Evolutionary conservation across 768 basidiomycete species (phyloP).

Genomic region (Trametes meyenii): DNA sequence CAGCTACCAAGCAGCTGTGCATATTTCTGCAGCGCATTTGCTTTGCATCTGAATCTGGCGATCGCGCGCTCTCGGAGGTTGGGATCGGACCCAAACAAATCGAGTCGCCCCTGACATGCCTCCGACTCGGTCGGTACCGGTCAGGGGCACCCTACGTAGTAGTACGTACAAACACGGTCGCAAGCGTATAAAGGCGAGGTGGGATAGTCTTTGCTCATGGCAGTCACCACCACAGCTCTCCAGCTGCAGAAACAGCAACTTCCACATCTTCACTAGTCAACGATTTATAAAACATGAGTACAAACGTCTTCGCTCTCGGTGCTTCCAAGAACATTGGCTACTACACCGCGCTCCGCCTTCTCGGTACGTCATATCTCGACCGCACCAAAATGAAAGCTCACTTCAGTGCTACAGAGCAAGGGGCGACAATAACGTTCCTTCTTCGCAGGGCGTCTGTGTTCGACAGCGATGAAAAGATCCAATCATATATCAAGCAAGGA

Average conservation of each 20-base stretch:
- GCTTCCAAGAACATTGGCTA: conserved; percentile 47
- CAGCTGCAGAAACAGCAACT: neutral
- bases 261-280: neutral
- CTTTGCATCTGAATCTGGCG: too few relatives aligned
- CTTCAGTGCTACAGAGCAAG: conserved; percentile 44
- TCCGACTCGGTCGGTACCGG: too few relatives aligned
- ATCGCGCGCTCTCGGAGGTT: too few relatives aligned
- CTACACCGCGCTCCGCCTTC: conserved; percentile 34
- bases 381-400: neutral
- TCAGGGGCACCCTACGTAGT: too few relatives aligned
- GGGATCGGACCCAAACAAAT: too few relatives aligned
- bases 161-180: too few relatives aligned
- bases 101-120: too few relatives aligned
- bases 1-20: too few relatives aligned
- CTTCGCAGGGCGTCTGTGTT: conserved; percentile 56
- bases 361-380: conserved; percentile 28
- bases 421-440: conserved; percentile 65
- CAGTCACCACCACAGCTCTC: neutral
- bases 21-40: too few relatives aligned
- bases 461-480: conserved; percentile 55
- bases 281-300: conserved; percentile 12
- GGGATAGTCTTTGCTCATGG: too few relatives aligned
- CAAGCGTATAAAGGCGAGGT: neutral
- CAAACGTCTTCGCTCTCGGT: conserved; percentile 40
- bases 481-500: conserved; percentile 51